These are phyloP conservation scores for Pleurotus tuber-regium DNA, from an alignment of 768 basidiomycete species.

Conservation along the genomic window DNA sequence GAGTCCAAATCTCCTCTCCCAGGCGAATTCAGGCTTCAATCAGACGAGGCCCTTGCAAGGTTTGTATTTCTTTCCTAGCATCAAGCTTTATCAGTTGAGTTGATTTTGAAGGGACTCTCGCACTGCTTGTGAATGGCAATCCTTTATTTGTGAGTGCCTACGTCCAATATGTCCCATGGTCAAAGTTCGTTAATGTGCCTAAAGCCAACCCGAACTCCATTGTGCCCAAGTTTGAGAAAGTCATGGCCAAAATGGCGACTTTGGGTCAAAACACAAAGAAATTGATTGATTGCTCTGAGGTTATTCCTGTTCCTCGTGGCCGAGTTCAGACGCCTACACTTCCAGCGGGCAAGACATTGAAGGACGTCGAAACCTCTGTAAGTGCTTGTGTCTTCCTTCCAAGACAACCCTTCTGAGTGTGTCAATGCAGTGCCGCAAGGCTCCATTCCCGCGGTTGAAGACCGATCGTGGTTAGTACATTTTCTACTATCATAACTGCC, in stretches of 20 bases:
- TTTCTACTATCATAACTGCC: too few species aligned
- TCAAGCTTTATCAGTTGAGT: not conserved
- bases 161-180: too few species aligned
- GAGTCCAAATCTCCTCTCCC: slow-evolving; percentile 21
- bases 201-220: slow-evolving; percentile 23
- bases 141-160: slow-evolving; percentile 24
- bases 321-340: slow-evolving; percentile 17
- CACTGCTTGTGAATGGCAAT: slow-evolving; percentile 42
- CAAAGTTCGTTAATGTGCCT: not conserved
- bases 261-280: slow-evolving; percentile 23
- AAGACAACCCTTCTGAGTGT: not conserved
- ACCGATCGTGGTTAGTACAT: too few species aligned
- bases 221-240: slow-evolving; percentile 24
- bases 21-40: slow-evolving; percentile 30
- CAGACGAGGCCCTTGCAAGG: slow-evolving; percentile 24
- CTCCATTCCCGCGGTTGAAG: slow-evolving; percentile 24
- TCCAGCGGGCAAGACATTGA: slow-evolving; percentile 27
- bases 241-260: slow-evolving; percentile 31
- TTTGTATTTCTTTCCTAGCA: slow-evolving; percentile 13
- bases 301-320: slow-evolving; percentile 17
- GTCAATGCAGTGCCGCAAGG: slow-evolving; percentile 15
- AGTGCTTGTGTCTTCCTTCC: not conserved
- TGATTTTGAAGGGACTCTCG: slow-evolving; percentile 11
- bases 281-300: slow-evolving; percentile 29
- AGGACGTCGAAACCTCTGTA: slow-evolving; percentile 27